Evolutionary conservation across 352 stramenopile species (phyloP).

Genomic region (Blastocystis sp.): DNA sequence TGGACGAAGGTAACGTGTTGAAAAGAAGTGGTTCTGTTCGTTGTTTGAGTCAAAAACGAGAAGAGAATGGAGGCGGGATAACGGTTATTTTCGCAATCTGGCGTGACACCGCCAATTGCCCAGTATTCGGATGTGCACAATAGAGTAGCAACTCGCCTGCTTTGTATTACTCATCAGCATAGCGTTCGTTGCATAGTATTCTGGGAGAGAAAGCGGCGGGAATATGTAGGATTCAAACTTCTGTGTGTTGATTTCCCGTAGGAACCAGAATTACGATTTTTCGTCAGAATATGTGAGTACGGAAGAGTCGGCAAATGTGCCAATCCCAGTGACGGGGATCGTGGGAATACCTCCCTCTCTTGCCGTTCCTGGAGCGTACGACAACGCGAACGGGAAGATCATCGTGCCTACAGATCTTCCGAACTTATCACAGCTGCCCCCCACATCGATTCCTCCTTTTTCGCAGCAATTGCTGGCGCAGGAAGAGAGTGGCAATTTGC

Average conservation of each 20-base stretch:
- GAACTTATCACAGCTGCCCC: background rate
- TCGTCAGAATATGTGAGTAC: constrained; percentile 43
- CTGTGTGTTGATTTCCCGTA: background rate
- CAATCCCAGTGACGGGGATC: constrained; percentile 25
- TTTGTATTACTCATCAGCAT: background rate
- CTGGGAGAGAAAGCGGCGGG: background rate
- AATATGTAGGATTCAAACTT: constrained; percentile 20
- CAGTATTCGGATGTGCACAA: constrained; percentile 31
- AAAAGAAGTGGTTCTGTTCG: background rate
- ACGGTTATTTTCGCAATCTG: constrained; percentile 11
- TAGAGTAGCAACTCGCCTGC: background rate
- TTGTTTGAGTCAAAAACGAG: background rate
- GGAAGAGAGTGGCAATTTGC: background rate
- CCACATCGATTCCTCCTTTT: background rate
- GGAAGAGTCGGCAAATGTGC: constrained; percentile 34
- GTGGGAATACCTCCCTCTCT: constrained; percentile 16
- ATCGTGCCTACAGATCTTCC: constrained; percentile 49
- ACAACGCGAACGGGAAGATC: constrained; percentile 45
- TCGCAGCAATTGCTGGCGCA: constrained; percentile 13
- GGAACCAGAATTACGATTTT: constrained; percentile 67
- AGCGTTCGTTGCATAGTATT: background rate
- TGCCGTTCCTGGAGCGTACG: background rate
- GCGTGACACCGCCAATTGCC: background rate
- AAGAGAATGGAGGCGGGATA: background rate
- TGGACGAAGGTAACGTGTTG: background rate